Percentiles rank a stretch among this genome's conserved stretches.
These are phyloP conservation scores for Aspergillus japonicus DNA, from an alignment of 2,329 filamentous ascomycete species.

Conservation along the genomic window DNA sequence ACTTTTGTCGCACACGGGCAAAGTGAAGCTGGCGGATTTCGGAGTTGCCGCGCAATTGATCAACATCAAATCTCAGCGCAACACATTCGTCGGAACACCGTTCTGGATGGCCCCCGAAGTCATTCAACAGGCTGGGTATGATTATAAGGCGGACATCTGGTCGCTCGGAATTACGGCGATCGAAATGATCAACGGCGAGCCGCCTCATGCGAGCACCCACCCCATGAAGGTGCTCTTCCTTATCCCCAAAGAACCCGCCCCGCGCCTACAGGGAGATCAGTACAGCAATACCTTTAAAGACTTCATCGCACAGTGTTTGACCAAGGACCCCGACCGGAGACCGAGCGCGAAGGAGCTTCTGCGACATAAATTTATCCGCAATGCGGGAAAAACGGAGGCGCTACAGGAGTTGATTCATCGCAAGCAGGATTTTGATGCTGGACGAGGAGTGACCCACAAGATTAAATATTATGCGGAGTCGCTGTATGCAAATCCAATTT, in stretches of 20 bases:
- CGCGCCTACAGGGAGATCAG: conserved; percentile 72
- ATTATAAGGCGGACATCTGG: conserved; percentile 93
- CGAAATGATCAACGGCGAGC: conserved; percentile 83
- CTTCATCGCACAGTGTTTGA: conserved; percentile 84
- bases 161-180: conserved; percentile 89
- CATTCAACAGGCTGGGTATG: conserved; percentile 79
- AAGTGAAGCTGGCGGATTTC: conserved; percentile 95
- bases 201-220: conserved; percentile 80
- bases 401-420: conserved; percentile 82
- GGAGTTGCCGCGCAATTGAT: conserved; percentile 94
- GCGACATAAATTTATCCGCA: conserved; percentile 82
- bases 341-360: conserved; percentile 84
- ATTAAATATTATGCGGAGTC: conserved; percentile 93
- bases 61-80: conserved; percentile 95
- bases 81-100: conserved; percentile 95
- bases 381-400: conserved; percentile 81
- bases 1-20: conserved; percentile 83
- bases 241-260: conserved; percentile 84
- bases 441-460: conserved; percentile 66
- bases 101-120: conserved; percentile 98
- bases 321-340: conserved; percentile 84
- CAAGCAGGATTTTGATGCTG: conserved; percentile 77
- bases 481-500: conserved; percentile 50
- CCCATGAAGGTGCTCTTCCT: conserved; percentile 93
- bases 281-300: conserved; percentile 93